Conservation (phyloP, 2,329 filamentous ascomycete genomes). For the Thermoascus crustaceus region DNA sequence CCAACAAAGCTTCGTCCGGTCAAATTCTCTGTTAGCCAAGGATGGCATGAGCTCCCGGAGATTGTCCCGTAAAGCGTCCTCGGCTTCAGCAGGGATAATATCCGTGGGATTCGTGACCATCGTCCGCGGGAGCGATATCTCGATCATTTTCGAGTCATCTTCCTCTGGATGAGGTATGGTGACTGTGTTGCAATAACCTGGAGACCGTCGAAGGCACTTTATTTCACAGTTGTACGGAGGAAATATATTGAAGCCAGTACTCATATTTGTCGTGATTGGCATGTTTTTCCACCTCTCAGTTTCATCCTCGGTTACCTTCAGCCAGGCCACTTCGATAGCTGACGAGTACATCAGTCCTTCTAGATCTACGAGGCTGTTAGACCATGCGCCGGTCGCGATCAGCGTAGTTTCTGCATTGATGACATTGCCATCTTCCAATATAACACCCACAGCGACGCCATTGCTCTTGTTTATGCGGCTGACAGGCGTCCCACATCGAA, state of each 20-base stretch:
- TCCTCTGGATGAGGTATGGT: conserved; percentile 15
- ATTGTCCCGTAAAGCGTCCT: conserved; percentile 13
- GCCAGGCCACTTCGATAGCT: conserved; percentile 19
- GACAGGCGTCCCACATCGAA: conserved; percentile 14
- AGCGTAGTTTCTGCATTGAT: conserved; percentile 10
- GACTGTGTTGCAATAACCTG: conserved; percentile 16
- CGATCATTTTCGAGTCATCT: conserved; percentile 10
- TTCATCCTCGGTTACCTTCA: conserved; percentile 18
- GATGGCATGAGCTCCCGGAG: conserved; percentile 15
- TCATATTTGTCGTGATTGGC: conserved; percentile 21
- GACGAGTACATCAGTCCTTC: conserved; percentile 9
- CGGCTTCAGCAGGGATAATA: conserved; percentile 16
- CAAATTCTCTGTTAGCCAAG: conserved; percentile 14
- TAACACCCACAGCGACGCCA: conserved; percentile 9
- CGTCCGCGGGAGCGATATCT: conserved; percentile 16
- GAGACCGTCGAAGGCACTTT: conserved; percentile 18
- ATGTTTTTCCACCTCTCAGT: conserved; percentile 17
- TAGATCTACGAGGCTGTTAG: conserved; percentile 15
- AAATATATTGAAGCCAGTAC: conserved; percentile 21
- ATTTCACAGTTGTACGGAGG: conserved; percentile 18
- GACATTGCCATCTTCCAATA: conserved; percentile 10
- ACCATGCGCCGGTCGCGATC: conserved; percentile 18
- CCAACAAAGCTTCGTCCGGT: conserved; percentile 18
- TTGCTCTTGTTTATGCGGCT: conserved; percentile 5
- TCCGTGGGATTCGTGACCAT: conserved; percentile 16